Evolutionary conservation across 495 filamentous ascomycete genomes (phyloP), one percentile per base, ranked within the genome.

Genomic region (Hyaloscypha variabilis): DNA sequence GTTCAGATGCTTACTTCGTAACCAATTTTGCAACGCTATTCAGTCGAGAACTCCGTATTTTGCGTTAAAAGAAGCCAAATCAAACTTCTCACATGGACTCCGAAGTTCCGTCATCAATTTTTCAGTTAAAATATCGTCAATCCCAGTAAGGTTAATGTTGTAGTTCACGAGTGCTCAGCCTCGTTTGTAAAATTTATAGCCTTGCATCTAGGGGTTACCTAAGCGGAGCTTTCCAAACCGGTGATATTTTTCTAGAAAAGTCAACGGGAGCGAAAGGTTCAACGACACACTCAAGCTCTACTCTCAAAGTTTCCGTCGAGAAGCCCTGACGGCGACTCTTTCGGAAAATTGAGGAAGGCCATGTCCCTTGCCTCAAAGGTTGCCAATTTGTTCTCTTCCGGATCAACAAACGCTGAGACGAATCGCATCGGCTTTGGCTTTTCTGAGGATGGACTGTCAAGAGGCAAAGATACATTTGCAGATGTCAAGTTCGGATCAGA

Each of bases 311-410:
- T 25, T 60, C 42, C 63, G 17, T 30, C 23, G 6, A 28, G 56
- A 58, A 67, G 61, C 58, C 30, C 50, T 63, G 58, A 61, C 53
- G 71, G 61, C 60, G 54, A 64, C 68, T 31, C 46, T 59, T 26
- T 61, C 25, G 46, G 60, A 42, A 61, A 55, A n/a, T 25, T 64
- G 69, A 73, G 71, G 69, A 65, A 71, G 69, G 78, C 74, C 71
- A 82, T 81, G 79, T 81, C 79, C 77, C 71, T 80, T 73, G 73
- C 75, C 72, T 81, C 79, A 57, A 72, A 72, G 62, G 75, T 81
- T 66, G 69, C 74, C 63, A 80, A 73, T 68, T 70, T 80, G 62
- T 77, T 82, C 74, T 73, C 76, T 39, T 63, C 66, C 53, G 74
- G 73, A 67, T 58, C 74, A 68, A 53, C 72, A 50, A 71, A 58